Evolutionary conservation across 495 filamentous ascomycete genomes (phyloP), one percentile per base, ranked within the genome.

Genomic region (Penicillium parvum): DNA sequence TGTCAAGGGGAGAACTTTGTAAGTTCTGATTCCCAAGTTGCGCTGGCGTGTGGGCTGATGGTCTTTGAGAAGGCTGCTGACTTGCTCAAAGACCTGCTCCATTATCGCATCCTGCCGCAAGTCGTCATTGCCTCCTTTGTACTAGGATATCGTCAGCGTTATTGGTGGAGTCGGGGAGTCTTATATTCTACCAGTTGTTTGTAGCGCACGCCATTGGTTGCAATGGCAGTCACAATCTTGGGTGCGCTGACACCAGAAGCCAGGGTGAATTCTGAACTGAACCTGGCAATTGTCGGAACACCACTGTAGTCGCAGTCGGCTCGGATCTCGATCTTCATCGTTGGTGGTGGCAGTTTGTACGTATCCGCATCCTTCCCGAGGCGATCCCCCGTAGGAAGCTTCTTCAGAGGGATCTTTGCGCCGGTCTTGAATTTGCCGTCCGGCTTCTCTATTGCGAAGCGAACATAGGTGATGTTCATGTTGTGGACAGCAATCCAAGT

Each of bases 81-180:
- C 92, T 75, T 95, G 87, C 35, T 87, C 88, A 65, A 97, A 99
- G 21, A 99, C 92, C 66, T 99, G 92, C 61, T 97, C 94, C 94
- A 99, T 99, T 68, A 99, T 99, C 12, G 92, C 88, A 57, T 99
- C 92, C 68, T 99, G 92, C n/a, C 92, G 85, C 9, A 99, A 76
- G 55, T 98, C 92, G 61, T 97, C 90, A 49, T 87, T 90, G 19
- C 90, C 88, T 53, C 86, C 85, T 68, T 99, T 99, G 58, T 92
- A 83, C 82, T 85, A 55, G 43, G 27, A 7, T 14, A 14, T 29
- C 17, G 17, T 48, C 25, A 48, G 44, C 25, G 16, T 7, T 7
- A 8, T 3, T 19, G 11, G 17, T 8, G 2, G 26, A 14, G 1
- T 3, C 14, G 15, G 10, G 15, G 19, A 12, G 17, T 19, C n/a